Percentiles rank a stretch among this genome's conserved stretches.
Evolutionary conservation across 495 filamentous ascomycete genomes (phyloP).

Genomic region (Penicillium longicatenatum): DNA sequence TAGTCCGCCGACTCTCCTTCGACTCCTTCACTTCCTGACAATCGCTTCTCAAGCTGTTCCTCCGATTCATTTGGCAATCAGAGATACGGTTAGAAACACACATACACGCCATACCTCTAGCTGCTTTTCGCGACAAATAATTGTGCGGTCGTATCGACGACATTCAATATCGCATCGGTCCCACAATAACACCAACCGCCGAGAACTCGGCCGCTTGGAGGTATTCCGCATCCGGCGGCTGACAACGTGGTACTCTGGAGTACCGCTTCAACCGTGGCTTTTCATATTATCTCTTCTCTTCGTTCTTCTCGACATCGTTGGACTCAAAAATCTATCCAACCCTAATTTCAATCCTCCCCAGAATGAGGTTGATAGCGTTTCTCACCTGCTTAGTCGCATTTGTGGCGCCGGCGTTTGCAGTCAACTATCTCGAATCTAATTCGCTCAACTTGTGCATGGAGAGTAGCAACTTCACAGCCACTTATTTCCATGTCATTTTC

Average conservation of each 20-base stretch:
- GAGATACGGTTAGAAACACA: background rate
- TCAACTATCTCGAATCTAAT: constrained; percentile 64
- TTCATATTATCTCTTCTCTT: constrained; percentile 14
- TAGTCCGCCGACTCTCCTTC: constrained; percentile 18
- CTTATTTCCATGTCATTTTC: constrained; percentile 79
- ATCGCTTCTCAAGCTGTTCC: background rate
- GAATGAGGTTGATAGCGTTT: constrained; percentile 44
- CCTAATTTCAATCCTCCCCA: constrained; percentile 17
- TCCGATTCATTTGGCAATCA: constrained; percentile 1
- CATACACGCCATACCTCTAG: background rate
- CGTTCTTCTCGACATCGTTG: background rate
- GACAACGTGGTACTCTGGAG: constrained; percentile 40
- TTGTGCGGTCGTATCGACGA: constrained; percentile 1
- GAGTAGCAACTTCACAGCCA: constrained; percentile 78
- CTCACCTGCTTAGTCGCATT: constrained; percentile 43
- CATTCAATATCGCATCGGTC: constrained; percentile 6
- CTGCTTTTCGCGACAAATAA: background rate
- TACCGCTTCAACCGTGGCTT: constrained; percentile 32
- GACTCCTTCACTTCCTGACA: background rate
- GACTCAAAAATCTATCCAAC: background rate
- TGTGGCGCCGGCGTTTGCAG: constrained; percentile 42
- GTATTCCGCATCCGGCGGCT: constrained; percentile 47
- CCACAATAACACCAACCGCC: constrained; percentile 12
- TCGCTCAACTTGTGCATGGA: constrained; percentile 78
- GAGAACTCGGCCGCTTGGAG: constrained; percentile 13